Conservation (phyloP, 306 rosid genomes). For the Elaeagnus macrophylla region DNA sequence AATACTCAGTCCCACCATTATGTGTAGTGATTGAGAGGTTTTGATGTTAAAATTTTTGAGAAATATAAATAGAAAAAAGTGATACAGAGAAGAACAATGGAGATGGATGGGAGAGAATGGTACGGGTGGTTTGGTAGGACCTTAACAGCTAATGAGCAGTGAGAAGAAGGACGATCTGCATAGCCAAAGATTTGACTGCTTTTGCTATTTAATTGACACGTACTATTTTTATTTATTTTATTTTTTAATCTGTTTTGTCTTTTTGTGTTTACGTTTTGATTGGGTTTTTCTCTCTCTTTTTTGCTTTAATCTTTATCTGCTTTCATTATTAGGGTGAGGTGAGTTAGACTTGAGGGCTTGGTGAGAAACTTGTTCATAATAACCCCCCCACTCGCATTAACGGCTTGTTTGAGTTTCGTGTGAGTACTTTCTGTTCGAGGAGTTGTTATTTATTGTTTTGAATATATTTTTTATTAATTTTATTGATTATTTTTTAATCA, state of each 20-base stretch:
- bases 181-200: conserved; percentile 59
- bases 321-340: too few species aligned
- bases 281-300: too few species aligned
- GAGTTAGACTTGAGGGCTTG: too few species aligned
- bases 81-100: neutral
- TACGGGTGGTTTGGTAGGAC: conserved; percentile 40
- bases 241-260: conserved; percentile 23
- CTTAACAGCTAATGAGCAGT: conserved; percentile 41
- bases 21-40: too few species aligned
- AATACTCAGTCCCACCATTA: conserved; percentile 79
- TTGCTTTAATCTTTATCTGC: too few species aligned
- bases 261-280: conserved; percentile 15
- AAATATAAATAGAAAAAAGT: conserved; percentile 21
- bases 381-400: too few species aligned
- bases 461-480: too few species aligned
- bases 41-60: conserved; percentile 1
- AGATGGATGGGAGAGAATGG: neutral
- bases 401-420: too few species aligned
- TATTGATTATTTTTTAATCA: too few species aligned
- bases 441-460: too few species aligned
- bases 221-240: conserved; percentile 12
- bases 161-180: conserved; percentile 47
- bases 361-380: too few species aligned
- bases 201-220: conserved; percentile 52
- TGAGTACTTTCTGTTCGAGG: too few species aligned